Conservation (phyloP, 805 yeast species). For the Kodamaea neixiangensis region DNA sequence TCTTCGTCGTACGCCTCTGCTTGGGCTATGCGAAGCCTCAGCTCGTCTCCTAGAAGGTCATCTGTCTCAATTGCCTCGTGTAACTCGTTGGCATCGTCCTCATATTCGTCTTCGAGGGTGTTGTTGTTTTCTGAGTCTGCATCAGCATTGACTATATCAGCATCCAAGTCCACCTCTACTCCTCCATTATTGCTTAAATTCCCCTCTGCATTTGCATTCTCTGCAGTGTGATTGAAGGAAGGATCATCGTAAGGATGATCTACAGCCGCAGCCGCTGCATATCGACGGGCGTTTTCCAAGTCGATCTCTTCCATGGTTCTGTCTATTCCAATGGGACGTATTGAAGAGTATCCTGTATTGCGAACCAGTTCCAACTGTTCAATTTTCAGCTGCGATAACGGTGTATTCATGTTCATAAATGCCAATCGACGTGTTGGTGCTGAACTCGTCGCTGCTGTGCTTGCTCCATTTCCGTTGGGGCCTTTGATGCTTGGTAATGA, state of each 20-base stretch:
- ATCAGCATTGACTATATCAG: constrained; percentile 45
- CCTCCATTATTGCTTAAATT: not conserved
- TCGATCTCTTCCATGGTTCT: constrained; percentile 44
- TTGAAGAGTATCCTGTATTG: constrained; percentile 34
- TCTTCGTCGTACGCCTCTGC: constrained; percentile 30
- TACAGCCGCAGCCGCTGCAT: constrained; percentile 8
- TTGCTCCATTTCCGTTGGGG: not conserved
- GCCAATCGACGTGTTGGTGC: constrained; percentile 16
- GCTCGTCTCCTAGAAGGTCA: not conserved
- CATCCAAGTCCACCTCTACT: constrained; percentile 45
- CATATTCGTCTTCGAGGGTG: constrained; percentile 20
- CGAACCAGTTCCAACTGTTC: constrained; percentile 29
- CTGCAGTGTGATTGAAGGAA: constrained; percentile 23
- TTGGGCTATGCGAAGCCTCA: constrained; percentile 7
- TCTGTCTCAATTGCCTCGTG: not conserved
- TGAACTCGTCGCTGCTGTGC: constrained; percentile 4
- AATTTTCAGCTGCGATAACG: constrained; percentile 22
- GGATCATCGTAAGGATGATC: constrained; percentile 20
- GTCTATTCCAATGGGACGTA: constrained; percentile 42
- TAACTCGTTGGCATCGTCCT: constrained; percentile 13
- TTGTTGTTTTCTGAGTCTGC: constrained; percentile 20
- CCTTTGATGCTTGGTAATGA: constrained; percentile 11
- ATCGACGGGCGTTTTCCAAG: constrained; percentile 20
- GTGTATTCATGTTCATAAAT: constrained; percentile 16
- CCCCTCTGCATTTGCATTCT: constrained; percentile 18